Evolutionary conservation across 164 flowering plant genomes (phyloP).

Genomic region (Tetrastigma voinierianum): DNA sequence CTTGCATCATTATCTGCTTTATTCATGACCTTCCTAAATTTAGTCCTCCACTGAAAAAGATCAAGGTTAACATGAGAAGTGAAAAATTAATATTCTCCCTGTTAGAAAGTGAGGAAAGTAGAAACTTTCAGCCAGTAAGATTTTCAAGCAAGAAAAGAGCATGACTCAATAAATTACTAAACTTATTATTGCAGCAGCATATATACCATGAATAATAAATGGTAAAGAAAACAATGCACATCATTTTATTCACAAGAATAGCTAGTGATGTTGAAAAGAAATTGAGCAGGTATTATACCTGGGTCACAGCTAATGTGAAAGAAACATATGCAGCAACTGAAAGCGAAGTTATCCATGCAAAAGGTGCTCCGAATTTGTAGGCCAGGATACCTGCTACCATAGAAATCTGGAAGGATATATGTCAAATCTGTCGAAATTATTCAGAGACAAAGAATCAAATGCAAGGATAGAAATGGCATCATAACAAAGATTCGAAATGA

Average conservation of each 20-base stretch:
- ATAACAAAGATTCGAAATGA: not conserved
- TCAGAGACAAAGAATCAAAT: constrained; percentile 1
- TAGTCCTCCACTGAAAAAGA: constrained; percentile 88
- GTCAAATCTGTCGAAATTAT: constrained; percentile 24
- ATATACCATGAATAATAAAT: not conserved
- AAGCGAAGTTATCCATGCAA: constrained; percentile 95
- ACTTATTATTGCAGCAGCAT: no score
- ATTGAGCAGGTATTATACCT: constrained; percentile 42
- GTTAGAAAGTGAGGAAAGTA: not conserved
- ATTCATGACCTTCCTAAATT: constrained; percentile 96
- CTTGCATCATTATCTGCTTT: constrained; percentile 99
- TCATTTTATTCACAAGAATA: not conserved
- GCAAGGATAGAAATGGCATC: not conserved
- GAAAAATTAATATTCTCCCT: not conserved
- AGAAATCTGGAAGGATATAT: constrained; percentile 67
- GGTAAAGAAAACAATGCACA: not conserved
- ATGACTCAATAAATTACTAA: not conserved
- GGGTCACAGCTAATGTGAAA: constrained; percentile 86
- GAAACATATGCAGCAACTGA: constrained; percentile 86
- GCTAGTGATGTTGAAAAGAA: not conserved
- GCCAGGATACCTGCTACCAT: constrained; percentile 99
- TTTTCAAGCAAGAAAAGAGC: not conserved
- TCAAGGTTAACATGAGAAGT: constrained; percentile 1
- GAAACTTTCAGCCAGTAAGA: no score
- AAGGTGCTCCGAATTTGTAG: constrained; percentile 94